Evolutionary conservation across 768 basidiomycete species (phyloP).

Genomic region (Amanita rimosa): DNA sequence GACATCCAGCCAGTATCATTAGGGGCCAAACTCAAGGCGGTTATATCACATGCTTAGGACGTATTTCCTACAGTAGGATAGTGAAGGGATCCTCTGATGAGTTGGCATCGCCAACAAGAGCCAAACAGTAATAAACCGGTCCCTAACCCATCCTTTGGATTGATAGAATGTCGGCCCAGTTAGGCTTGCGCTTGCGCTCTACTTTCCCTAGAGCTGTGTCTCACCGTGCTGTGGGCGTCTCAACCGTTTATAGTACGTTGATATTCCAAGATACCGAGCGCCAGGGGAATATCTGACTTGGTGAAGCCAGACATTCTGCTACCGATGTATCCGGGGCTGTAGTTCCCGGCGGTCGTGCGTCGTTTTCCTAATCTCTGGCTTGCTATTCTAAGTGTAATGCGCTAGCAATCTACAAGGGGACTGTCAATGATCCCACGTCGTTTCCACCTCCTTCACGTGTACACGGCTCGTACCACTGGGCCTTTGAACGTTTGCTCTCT

Average conservation of each 20-base stretch:
- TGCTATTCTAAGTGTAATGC: background rate
- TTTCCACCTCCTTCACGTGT: conserved; percentile 75
- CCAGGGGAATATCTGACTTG: background rate
- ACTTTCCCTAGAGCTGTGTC: background rate
- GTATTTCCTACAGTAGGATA: no score
- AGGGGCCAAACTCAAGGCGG: no score
- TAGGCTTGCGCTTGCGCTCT: conserved; percentile 3
- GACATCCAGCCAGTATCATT: no score
- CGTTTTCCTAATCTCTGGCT: no score
- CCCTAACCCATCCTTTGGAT: no score
- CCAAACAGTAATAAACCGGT: no score
- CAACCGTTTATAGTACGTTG: background rate
- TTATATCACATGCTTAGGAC: no score
- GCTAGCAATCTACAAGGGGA: conserved; percentile 77
- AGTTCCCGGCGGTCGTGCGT: conserved; percentile 6
- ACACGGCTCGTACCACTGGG: conserved; percentile 87
- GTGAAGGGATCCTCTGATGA: no score
- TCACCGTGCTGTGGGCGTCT: background rate
- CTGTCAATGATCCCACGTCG: conserved; percentile 88
- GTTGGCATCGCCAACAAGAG: no score
- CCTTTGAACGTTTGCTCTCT: conserved; percentile 87
- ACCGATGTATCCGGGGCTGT: conserved; percentile 1
- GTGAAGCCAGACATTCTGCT: background rate
- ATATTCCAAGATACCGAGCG: background rate
- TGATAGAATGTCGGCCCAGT: background rate